These are phyloP conservation scores for Zygosaccharomyces sapae DNA, from an alignment of 1,139 yeast species.

Conservation along the genomic window DNA sequence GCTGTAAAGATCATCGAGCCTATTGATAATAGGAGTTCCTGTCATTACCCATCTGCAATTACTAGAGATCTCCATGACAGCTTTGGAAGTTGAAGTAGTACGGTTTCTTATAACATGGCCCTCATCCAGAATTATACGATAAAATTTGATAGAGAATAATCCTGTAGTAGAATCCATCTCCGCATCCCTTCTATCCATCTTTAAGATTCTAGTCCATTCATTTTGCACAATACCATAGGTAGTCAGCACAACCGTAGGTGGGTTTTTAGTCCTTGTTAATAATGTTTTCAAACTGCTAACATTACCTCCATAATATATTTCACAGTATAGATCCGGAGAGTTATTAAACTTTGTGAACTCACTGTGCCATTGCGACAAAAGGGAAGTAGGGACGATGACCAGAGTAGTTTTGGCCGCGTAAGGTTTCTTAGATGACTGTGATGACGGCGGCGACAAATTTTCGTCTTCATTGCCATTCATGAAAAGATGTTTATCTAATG, in stretches of 20 bases:
- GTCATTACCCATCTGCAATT: constrained; percentile 81
- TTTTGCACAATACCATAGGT: constrained; percentile 84
- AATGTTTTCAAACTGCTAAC: constrained; percentile 43
- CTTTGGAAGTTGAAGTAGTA: constrained; percentile 73
- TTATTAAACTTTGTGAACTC: constrained; percentile 64
- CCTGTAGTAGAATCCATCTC: constrained; percentile 41
- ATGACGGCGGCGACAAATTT: not conserved
- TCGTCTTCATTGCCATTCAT: constrained; percentile 6
- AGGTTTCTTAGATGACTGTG: constrained; percentile 20
- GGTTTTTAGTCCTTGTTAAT: constrained; percentile 33
- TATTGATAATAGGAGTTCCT: constrained; percentile 90
- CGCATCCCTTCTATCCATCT: constrained; percentile 9
- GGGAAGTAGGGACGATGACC: constrained; percentile 86
- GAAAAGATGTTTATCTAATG: constrained; percentile 13
- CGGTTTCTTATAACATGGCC: constrained; percentile 88
- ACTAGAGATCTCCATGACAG: constrained; percentile 63
- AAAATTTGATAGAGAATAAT: constrained; percentile 67
- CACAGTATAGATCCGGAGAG: constrained; percentile 43
- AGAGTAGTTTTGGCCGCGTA: constrained; percentile 74
- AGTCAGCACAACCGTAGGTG: constrained; percentile 76
- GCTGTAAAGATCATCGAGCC: constrained; percentile 81
- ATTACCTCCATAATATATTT: constrained; percentile 73
- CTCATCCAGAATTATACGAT: constrained; percentile 81
- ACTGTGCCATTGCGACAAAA: constrained; percentile 84
- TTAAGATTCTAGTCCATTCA: constrained; percentile 48